Evolutionary conservation across 495 filamentous ascomycete species (phyloP).

Genomic region (Penicillium pancosmium): DNA sequence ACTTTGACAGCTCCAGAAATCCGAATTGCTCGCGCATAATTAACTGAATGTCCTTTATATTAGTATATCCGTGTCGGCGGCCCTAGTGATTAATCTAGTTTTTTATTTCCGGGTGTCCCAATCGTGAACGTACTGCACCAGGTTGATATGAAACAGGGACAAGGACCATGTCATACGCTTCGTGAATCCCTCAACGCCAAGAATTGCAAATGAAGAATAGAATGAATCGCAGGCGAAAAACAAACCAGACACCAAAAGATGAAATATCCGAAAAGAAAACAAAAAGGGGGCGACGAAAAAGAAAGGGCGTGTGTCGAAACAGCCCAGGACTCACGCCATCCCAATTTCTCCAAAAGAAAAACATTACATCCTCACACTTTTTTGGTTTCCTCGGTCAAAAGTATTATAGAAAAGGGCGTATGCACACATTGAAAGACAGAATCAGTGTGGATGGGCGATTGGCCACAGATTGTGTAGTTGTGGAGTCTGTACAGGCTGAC

Average conservation of each 20-base stretch:
- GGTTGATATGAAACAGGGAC: slow-evolving; percentile 30
- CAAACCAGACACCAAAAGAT: slow-evolving; percentile 10
- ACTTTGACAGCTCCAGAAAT: neutral
- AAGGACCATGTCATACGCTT: slow-evolving; percentile 31
- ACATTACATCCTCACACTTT: slow-evolving; percentile 23
- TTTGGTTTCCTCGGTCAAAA: slow-evolving; percentile 15
- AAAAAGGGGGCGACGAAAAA: slow-evolving; percentile 15
- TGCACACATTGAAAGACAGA: slow-evolving; percentile 33
- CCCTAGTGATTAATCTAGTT: slow-evolving; percentile 34
- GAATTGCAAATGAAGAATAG: slow-evolving; percentile 9
- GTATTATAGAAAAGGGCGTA: slow-evolving; percentile 20
- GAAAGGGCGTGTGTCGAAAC: slow-evolving; percentile 13
- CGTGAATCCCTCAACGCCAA: slow-evolving; percentile 32
- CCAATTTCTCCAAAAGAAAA: slow-evolving; percentile 13
- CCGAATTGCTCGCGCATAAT: slow-evolving; percentile 5
- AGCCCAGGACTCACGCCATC: slow-evolving; percentile 8
- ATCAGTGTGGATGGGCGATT: slow-evolving; percentile 21
- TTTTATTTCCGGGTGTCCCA: slow-evolving; percentile 32
- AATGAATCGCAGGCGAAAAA: slow-evolving; percentile 18
- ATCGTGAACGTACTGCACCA: slow-evolving; percentile 22
- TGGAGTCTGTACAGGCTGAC: slow-evolving; percentile 16
- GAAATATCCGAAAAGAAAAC: slow-evolving; percentile 19
- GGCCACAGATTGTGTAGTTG: slow-evolving; percentile 18
- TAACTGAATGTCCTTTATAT: slow-evolving; percentile 18
- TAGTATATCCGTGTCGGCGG: slow-evolving; percentile 27